A percentile compares a stretch with the other conserved stretches of the same genome.
Evolutionary conservation across 495 filamentous ascomycete species (phyloP).

Genomic region (Trichoderma reesei): DNA sequence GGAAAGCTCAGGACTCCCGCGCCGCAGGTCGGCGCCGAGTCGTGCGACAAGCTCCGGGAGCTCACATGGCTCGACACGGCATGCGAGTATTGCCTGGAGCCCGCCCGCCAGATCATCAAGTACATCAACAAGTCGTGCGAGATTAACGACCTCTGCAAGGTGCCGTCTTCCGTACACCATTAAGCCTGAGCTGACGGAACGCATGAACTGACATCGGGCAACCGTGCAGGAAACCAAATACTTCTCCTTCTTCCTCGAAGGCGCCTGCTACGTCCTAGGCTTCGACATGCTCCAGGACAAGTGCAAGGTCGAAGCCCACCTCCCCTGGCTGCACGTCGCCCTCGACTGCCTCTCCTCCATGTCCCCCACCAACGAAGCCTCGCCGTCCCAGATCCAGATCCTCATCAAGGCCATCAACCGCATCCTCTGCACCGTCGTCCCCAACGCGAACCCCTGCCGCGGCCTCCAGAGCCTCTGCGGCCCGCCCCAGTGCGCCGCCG

Average conservation of each 20-base stretch:
- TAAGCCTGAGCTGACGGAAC: too few species aligned
- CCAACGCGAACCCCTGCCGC: background rate
- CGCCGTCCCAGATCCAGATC: background rate
- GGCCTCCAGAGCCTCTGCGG: background rate
- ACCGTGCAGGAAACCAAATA: background rate
- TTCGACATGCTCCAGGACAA: slow-evolving; percentile 7
- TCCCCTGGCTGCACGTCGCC: background rate
- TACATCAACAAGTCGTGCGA: slow-evolving; percentile 5
- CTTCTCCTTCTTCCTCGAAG: slow-evolving; percentile 4
- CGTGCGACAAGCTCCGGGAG: background rate
- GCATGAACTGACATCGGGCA: too few species aligned
- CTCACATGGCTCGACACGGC: background rate
- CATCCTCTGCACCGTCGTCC: background rate
- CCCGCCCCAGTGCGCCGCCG: background rate
- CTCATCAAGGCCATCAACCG: slow-evolving; percentile 7
- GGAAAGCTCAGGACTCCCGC: background rate
- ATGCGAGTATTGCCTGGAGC: background rate
- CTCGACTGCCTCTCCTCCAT: background rate
- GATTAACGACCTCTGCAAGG: background rate
- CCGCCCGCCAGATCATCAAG: background rate
- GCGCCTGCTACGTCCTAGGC: slow-evolving; percentile 1
- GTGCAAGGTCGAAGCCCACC: background rate
- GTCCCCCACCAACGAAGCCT: background rate
- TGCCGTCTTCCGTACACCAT: too few species aligned
- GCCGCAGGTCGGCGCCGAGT: background rate